These are phyloP conservation scores for Tricholoma sp. DNA, from an alignment of 768 basidiomycete genomes.

Conservation along the genomic window DNA sequence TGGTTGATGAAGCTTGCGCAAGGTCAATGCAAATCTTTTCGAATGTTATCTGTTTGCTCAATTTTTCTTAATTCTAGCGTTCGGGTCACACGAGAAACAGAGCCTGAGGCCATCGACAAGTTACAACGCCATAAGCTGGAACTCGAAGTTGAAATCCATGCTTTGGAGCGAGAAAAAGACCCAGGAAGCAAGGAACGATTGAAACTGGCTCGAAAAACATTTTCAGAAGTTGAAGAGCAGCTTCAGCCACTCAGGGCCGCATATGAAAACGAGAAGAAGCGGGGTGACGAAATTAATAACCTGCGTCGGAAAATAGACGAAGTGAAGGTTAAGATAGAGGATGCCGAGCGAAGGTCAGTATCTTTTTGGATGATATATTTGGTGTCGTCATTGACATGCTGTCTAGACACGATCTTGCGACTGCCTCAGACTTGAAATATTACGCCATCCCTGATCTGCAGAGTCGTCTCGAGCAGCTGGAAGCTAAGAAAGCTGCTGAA, in stretches of 20 bases:
- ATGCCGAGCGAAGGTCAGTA: constrained; percentile 79
- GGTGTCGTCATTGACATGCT: constrained; percentile 8
- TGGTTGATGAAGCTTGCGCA: constrained; percentile 90
- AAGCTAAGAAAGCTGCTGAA: constrained; percentile 68
- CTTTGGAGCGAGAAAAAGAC: constrained; percentile 90
- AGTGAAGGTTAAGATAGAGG: constrained; percentile 85
- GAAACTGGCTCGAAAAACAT: constrained; percentile 63
- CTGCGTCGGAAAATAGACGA: constrained; percentile 84
- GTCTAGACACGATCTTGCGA: constrained; percentile 60
- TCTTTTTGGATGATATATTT: not conserved
- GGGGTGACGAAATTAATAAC: constrained; percentile 74
- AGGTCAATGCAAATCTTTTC: constrained; percentile 41
- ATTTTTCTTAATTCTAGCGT: constrained; percentile 39
- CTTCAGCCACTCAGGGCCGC: constrained; percentile 77
- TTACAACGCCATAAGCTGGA: constrained; percentile 86
- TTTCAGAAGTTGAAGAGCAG: constrained; percentile 81
- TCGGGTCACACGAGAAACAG: constrained; percentile 90
- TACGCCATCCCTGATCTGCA: constrained; percentile 90
- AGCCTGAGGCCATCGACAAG: constrained; percentile 90
- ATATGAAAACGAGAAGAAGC: constrained; percentile 82
- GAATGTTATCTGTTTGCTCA: not conserved
- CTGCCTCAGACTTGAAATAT: constrained; percentile 85
- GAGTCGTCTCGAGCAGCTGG: constrained; percentile 59
- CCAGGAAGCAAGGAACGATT: constrained; percentile 82
- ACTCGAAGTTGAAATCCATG: constrained; percentile 92